phyloP scores from a whole-genome alignment of 2,329 filamentous ascomycete species.

The Talaromyces sp. region DNA sequence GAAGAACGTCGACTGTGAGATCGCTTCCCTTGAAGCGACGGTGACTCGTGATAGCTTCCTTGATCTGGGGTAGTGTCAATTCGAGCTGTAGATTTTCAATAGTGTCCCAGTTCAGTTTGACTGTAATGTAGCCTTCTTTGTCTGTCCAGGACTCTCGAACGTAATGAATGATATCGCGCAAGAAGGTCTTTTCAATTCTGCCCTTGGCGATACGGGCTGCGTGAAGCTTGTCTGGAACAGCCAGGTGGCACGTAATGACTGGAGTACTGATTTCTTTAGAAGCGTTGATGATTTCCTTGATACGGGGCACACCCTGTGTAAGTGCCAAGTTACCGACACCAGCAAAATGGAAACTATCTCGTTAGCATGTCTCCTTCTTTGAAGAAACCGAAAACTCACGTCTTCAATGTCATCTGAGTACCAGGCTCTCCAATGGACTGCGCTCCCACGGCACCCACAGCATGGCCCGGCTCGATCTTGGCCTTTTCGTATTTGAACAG shows the following conservation, averaged over 20 bases:
- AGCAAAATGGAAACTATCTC: constrained; percentile 68
- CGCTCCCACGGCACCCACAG: constrained; percentile 91
- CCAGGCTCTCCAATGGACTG: constrained; percentile 98
- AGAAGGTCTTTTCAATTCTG: constrained; percentile 89
- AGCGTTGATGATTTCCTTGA: constrained; percentile 99
- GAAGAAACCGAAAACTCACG: constrained; percentile 54
- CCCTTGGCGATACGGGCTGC: constrained; percentile 89
- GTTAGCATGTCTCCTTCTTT: neutral
- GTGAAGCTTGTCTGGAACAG: constrained; percentile 63
- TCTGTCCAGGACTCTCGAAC: constrained; percentile 88
- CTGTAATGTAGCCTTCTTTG: constrained; percentile 68
- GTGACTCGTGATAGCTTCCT: constrained; percentile 69
- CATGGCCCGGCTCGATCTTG: constrained; percentile 88
- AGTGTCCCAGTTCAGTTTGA: constrained; percentile 75
- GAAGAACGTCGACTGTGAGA: constrained; percentile 53
- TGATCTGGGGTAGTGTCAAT: constrained; percentile 69
- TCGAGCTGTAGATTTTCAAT: constrained; percentile 79
- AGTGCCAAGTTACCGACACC: constrained; percentile 99
- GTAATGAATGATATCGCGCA: constrained; percentile 74
- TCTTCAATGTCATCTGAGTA: constrained; percentile 98
- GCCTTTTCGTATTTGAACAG: constrained; percentile 87
- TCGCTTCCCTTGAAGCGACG: constrained; percentile 70
- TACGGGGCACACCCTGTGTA: constrained; percentile 97
- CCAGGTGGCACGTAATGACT: constrained; percentile 80
- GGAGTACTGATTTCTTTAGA: constrained; percentile 91